phyloP scores from a whole-genome alignment of 495 filamentous ascomycete genomes.

The Penicillium turbatum region DNA sequence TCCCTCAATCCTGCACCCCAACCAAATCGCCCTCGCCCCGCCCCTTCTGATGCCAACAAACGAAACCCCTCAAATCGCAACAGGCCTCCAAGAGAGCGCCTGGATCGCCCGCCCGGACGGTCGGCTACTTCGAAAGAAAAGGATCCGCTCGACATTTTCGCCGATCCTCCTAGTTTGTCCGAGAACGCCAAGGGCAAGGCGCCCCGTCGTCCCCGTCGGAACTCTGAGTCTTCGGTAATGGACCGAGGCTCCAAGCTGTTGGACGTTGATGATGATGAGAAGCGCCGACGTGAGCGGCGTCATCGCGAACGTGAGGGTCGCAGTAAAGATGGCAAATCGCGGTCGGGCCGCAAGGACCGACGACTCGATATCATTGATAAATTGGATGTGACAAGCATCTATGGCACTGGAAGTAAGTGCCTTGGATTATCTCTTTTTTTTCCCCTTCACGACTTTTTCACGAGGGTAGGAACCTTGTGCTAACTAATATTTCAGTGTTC shows the following conservation, averaged over 20 bases:
- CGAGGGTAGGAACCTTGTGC: not conserved
- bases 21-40: slow-evolving; percentile 39
- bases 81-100: slow-evolving; percentile 31
- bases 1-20: slow-evolving; percentile 37
- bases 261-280: slow-evolving; percentile 65
- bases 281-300: slow-evolving; percentile 64
- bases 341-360: slow-evolving; percentile 48
- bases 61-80: slow-evolving; percentile 23
- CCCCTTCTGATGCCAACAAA: slow-evolving; percentile 37
- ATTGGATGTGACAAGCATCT: slow-evolving; percentile 94
- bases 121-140: slow-evolving; percentile 27
- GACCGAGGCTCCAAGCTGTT: slow-evolving; percentile 57
- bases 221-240: slow-evolving; percentile 90
- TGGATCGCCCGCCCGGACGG: slow-evolving; percentile 27
- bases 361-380: slow-evolving; percentile 94
- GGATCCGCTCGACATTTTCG: slow-evolving; percentile 55
- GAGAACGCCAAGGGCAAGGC: slow-evolving; percentile 23
- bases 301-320: slow-evolving; percentile 65
- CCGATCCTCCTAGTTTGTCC: slow-evolving; percentile 46
- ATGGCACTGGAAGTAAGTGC: slow-evolving; percentile 83
- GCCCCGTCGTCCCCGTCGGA: slow-evolving; percentile 66
- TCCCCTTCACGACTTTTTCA: no score
- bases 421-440: not conserved
- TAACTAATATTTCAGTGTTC: slow-evolving; percentile 61
- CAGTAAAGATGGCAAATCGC: slow-evolving; percentile 51